Percentiles rank a stretch among this genome's conserved stretches.
Evolutionary conservation across 441 rosid species (phyloP).

Genomic region (Kokia cookei): DNA sequence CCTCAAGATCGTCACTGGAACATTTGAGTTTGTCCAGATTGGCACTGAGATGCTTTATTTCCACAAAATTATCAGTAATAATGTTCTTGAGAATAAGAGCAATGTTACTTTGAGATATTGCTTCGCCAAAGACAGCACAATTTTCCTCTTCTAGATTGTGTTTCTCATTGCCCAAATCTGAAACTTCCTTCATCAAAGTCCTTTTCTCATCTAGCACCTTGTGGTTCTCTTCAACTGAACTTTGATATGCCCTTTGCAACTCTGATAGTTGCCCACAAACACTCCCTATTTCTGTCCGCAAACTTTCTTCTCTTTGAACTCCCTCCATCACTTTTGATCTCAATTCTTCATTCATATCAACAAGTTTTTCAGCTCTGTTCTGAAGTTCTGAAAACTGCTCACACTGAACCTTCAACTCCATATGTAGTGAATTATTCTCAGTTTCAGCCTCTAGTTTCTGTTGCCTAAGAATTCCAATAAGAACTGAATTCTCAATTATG

Average conservation of each 20-base stretch:
- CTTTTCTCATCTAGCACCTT: constrained; percentile 41
- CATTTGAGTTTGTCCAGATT: constrained; percentile 36
- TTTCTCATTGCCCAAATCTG: constrained; percentile 45
- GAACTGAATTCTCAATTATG: constrained; percentile 50
- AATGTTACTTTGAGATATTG: constrained; percentile 42
- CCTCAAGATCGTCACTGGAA: constrained; percentile 44
- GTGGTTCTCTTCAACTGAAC: constrained; percentile 44
- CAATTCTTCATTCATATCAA: constrained; percentile 22
- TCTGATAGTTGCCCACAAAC: constrained; percentile 39
- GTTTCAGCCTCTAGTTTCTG: constrained; percentile 49
- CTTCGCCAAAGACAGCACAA: constrained; percentile 36
- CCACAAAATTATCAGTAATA: constrained; percentile 38
- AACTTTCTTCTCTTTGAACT: constrained; percentile 44
- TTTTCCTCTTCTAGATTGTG: constrained; percentile 52
- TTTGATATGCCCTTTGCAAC: constrained; percentile 33
- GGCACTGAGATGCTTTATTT: constrained; percentile 35
- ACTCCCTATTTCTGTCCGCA: constrained; percentile 45
- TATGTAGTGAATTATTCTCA: constrained; percentile 42
- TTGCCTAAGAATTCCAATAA: constrained; percentile 55
- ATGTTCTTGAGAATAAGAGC: constrained; percentile 45
- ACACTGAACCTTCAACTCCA: constrained; percentile 38
- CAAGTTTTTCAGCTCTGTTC: background rate
- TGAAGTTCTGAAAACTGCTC: constrained; percentile 38
- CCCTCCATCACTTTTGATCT: constrained; percentile 41
- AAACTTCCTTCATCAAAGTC: constrained; percentile 34